Base-by-base conservation (phyloP, 2,329 filamentous ascomycete species). In the Cladophialophora chaetospira region DNA sequence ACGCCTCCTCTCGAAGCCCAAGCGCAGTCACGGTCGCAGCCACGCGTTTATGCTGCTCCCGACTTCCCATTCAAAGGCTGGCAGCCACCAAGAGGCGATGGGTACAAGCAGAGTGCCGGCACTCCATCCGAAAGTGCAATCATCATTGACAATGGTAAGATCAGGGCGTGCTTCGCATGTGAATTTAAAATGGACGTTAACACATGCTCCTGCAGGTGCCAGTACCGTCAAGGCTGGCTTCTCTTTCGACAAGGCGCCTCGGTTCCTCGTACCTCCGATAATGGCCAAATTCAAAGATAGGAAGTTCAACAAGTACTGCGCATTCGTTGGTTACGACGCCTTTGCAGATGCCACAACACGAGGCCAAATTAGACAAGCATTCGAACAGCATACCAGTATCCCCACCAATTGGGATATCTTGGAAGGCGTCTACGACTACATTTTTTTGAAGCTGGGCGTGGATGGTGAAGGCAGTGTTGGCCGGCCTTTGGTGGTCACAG, bases 331-430 rank as follows among this genome's bases (percentile, higher is more conserved):
- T 54, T 85, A 86, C 66, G 94, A 99, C 76, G 91, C 95, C 69
- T 97, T 94, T 69, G 88, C 92, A 62, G 94, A 99, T 74, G 94
- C 93, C 23, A 96, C 91, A 1, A 91, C 94, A 19, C 84, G 90
- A 55, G 90, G 91, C 9, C 94, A 97, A 71, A 87, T 96, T 58
- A 88, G 93, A 70, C 89, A 90, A 71, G 88, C 92, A 1, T 97
- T 97, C 67, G 94, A 99, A 71, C 83, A 88, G 1, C 92, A 92
- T 21, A 93, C 88, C 42, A 93, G 92, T 63, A 88, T 99, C 45
- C 85, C 97, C 59, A 92, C 90, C 72, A 97, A 97, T 71, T 99
- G 95, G 91, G 94, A 99, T 73, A 92, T 91, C 29, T 91, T 96
- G 85, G 94, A 99, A 73, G 91, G 93, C 57, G 81, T 97, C 4